phyloP scores from a whole-genome alignment of 1,284 basidiomycete species.

The Microstroma glucosiphilum region DNA sequence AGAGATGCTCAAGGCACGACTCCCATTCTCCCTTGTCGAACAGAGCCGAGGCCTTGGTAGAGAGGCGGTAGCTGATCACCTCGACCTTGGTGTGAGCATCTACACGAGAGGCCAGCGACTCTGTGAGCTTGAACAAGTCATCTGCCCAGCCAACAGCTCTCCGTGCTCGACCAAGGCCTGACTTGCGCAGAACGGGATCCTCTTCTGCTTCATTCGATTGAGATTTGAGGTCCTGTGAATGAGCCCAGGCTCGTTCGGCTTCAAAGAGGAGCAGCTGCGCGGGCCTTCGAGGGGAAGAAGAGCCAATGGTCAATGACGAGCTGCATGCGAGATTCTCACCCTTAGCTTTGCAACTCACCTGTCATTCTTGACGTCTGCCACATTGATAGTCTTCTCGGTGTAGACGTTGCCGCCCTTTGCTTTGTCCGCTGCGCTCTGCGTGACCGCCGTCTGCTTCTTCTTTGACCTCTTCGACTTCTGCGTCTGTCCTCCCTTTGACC shows the following conservation, averaged over 20 bases:
- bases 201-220: slow-evolving; percentile 57
- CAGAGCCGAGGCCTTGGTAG: slow-evolving; percentile 56
- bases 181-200: slow-evolving; percentile 62
- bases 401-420: slow-evolving; percentile 76
- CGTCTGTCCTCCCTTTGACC: slow-evolving; percentile 15
- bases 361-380: slow-evolving; percentile 29
- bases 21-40: slow-evolving; percentile 61
- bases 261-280: slow-evolving; percentile 79
- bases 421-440: slow-evolving; percentile 40
- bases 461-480: slow-evolving; percentile 12
- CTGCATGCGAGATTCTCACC: not conserved
- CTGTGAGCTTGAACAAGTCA: slow-evolving; percentile 68
- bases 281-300: slow-evolving; percentile 25
- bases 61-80: slow-evolving; percentile 60
- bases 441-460: slow-evolving; percentile 23
- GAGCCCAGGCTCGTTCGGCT: slow-evolving; percentile 83
- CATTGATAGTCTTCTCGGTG: slow-evolving; percentile 52
- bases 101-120: slow-evolving; percentile 55
- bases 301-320: not conserved
- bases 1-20: slow-evolving; percentile 69
- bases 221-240: slow-evolving; percentile 71
- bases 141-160: slow-evolving; percentile 77
- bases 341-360: slow-evolving; percentile 15
- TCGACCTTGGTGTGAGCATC: slow-evolving; percentile 33
- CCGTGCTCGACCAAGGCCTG: slow-evolving; percentile 72